Conservation (phyloP, 306 rosid genomes). For the Sphenostylis stenocarpa region DNA sequence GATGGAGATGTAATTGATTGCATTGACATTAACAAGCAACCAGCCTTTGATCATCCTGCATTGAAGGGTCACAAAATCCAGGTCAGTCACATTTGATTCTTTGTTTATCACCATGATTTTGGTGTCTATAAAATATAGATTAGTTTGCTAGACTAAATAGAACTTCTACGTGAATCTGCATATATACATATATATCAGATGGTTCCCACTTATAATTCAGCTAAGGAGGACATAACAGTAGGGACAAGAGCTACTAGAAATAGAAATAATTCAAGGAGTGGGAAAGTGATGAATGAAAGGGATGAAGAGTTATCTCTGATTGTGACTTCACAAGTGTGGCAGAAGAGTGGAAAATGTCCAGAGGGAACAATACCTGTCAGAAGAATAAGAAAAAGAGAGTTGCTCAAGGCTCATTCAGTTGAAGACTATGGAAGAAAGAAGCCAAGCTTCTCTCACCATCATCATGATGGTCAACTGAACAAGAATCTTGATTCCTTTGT, state of each 20-base stretch:
- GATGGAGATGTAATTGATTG: conserved; percentile 71
- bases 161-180: not conserved
- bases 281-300: conserved; percentile 33
- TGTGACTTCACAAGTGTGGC: conserved; percentile 55
- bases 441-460: conserved; percentile 27
- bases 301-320: conserved; percentile 9
- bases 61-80: conserved; percentile 61
- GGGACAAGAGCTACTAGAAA: conserved; percentile 12
- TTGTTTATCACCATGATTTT: not conserved
- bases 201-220: conserved; percentile 44
- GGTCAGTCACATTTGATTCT: conserved; percentile 36
- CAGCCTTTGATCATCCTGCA: conserved; percentile 69
- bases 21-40: conserved; percentile 53
- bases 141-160: not conserved
- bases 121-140: not conserved
- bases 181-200: too few relatives aligned
- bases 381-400: conserved; percentile 44
- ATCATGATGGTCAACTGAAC: not conserved
- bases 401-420: conserved; percentile 46
- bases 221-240: conserved; percentile 26
- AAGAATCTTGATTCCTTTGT: conserved; percentile 24
- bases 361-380: conserved; percentile 67
- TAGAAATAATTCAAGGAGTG: conserved; percentile 5
- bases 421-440: conserved; percentile 64
- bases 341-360: conserved; percentile 71